Base-by-base conservation (phyloP, 805 yeast species). In the Candida montana region DNA sequence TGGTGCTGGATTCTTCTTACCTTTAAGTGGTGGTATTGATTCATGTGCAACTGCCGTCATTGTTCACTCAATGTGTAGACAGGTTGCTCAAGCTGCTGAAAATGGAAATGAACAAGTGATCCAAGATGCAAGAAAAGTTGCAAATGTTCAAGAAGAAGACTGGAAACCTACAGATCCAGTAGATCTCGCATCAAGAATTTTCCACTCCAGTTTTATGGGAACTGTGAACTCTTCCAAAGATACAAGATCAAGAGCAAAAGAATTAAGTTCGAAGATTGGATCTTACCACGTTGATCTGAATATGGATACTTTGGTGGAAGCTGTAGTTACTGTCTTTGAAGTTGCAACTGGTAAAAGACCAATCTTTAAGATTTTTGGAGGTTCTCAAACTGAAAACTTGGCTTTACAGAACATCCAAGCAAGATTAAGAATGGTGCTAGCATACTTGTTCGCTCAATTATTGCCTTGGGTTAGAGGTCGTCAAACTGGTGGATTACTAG, bases 391-490 rank as follows among this genome's bases (percentile, higher is more conserved):
- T 24, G 99, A 93, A 63, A 93, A 93, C 57, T 70, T 95, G 58
- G 98, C 99, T 0, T 65, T 93, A 40, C 99, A 93, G 61, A 93
- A 93, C 59, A 93, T 93, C 52, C 99, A 93, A 68, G 99, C 99
- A 0, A 75, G 99, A 46, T 65, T 89, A 40, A 71, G 99, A 62
- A 93, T 93, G 99, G 97, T 93, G 1, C 62, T 91, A 35, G 83
- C 95, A 11, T 93, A 93, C 58, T 63, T 95, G 26, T 89, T 93
- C 72, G 98, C 99, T 0, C 95, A 91, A 55, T 65, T 93, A 32
- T 69, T 93, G 41, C 99, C 99, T 5, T 93, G 98, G 98, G 85
- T 88, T 15, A 74, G 99, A 52, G 81, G 83, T 7, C 65, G 77
- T 36, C 69, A 73, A 17, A 68, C 72, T 36, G 73, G 80, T 19